Evolutionary conservation across 78 protist genomes (phyloP).

Genomic region (Dictyostelium capitatum): DNA sequence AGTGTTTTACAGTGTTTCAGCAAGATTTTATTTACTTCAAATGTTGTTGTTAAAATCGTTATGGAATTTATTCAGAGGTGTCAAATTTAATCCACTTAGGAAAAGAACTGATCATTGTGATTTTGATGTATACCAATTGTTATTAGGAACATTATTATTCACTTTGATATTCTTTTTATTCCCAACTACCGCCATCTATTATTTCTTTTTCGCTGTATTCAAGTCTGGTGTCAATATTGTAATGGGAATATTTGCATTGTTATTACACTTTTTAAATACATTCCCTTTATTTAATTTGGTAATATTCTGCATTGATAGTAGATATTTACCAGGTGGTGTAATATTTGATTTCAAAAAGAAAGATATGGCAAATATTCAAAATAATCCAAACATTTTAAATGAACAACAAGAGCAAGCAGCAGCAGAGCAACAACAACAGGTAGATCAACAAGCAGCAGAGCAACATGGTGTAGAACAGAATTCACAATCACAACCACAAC

Average conservation of each 20-base stretch:
- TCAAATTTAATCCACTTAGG: conserved; percentile 78
- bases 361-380: background rate
- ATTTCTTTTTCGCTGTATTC: conserved; percentile 68
- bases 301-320: conserved; percentile 24
- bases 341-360: conserved; percentile 27
- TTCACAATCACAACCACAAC: background rate
- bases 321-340: conserved; percentile 68
- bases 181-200: conserved; percentile 83
- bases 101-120: conserved; percentile 83
- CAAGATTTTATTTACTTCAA: conserved; percentile 76
- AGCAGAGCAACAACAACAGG: background rate
- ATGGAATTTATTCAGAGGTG: conserved; percentile 83
- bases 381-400: background rate
- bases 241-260: conserved; percentile 25
- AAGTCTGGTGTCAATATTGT: conserved; percentile 31
- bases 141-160: conserved; percentile 87
- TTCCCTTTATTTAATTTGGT: conserved; percentile 70
- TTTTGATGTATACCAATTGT: conserved; percentile 76
- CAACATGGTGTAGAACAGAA: background rate
- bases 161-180: conserved; percentile 77
- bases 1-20: conserved; percentile 73
- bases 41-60: conserved; percentile 59
- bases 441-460: conserved; percentile 8
- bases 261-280: conserved; percentile 60
- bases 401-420: background rate